Evolutionary conservation across 176 grass and related monocot genomes (phyloP), one percentile per base, ranked within the genome.

Genomic region (Thalia dealbata): DNA sequence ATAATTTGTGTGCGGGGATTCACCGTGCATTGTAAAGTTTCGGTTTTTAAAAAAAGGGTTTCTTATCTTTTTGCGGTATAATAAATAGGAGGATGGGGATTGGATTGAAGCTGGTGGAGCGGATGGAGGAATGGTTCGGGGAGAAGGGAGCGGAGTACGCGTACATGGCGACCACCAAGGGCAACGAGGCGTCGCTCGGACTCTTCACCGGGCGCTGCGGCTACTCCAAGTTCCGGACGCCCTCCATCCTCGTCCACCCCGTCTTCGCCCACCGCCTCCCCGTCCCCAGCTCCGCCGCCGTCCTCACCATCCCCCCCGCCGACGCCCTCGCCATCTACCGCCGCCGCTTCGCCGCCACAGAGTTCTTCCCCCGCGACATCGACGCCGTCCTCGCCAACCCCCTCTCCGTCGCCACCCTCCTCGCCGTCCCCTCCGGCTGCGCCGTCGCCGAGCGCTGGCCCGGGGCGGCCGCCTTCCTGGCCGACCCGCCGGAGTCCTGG

Each of bases 181-280:
- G 80, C 76, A 99, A 99, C 81, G 83, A 86, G 67, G 85, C 90
- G 61, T 99, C 90, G 12, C 67, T 99, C 26, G 78, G 69, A 0
- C 89, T 99, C 70, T 99, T 99, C 82, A 93, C 85, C 6, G 81
- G 61, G 0, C 64, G 81, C 14, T 99, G 95, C 71, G 85, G 90
- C 14, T 99, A 93, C 87, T 78, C 85, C 79, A 93, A 93, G 85
- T 99, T 99, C 71, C 83, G 95, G 12, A 93, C 87, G 28, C 90
- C 95, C 29, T 92, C 95, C 11, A 89, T 99, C 26, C 90, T 93
- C 13, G 90, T 91, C 65, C 87, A 99, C 61, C 95, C 95, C 10
- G 95, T 99, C 76, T 89, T 92, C 79, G 75, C 81, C 27, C 95
- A 93, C 81, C 71, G 85, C 21, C 78, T 87, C n/a, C 71, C 61